Percentiles rank a stretch among this genome's conserved stretches.
phyloP scores from a whole-genome alignment of 2,329 filamentous ascomycete genomes.

The Eutypa lata region DNA sequence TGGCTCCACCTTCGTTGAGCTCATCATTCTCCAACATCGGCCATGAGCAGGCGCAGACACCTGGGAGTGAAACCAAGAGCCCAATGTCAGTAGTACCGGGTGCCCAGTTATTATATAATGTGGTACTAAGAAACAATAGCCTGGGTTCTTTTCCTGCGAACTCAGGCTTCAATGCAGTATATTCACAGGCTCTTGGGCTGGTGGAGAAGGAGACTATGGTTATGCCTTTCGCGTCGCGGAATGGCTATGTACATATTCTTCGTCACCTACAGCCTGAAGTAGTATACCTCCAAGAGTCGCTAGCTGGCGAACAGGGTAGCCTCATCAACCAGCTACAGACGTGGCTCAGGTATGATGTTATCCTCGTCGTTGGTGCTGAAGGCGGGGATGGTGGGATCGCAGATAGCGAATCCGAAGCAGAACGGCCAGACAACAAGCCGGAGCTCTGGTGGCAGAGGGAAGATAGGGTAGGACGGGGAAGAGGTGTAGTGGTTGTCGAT shows the following conservation, averaged over 20 bases:
- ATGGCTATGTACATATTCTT: slow-evolving; percentile 81
- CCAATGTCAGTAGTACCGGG: slow-evolving; percentile 43
- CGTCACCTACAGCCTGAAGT: slow-evolving; percentile 81
- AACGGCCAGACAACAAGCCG: slow-evolving; percentile 43
- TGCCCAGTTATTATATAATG: not conserved
- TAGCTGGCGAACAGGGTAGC: slow-evolving; percentile 72
- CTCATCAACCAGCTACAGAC: slow-evolving; percentile 68
- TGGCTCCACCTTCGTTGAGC: slow-evolving; percentile 61
- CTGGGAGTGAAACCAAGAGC: slow-evolving; percentile 61
- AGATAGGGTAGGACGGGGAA: slow-evolving; percentile 79
- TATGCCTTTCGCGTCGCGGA: slow-evolving; percentile 80
- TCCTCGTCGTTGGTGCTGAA: slow-evolving; percentile 79
- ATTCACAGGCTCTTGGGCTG: slow-evolving; percentile 72
- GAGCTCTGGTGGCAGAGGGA: slow-evolving; percentile 75
- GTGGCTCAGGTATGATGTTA: slow-evolving; percentile 67
- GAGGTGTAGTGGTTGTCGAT: slow-evolving; percentile 86
- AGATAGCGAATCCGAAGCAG: slow-evolving; percentile 76
- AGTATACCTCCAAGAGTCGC: slow-evolving; percentile 83
- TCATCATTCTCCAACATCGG: slow-evolving; percentile 89
- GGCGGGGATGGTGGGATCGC: slow-evolving; percentile 73
- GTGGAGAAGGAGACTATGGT: slow-evolving; percentile 86
- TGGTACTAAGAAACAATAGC: slow-evolving; percentile 31
- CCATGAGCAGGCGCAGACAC: slow-evolving; percentile 66
- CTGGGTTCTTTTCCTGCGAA: slow-evolving; percentile 45
- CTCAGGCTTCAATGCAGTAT: slow-evolving; percentile 72